Percentiles rank a stretch among this genome's conserved stretches.
Evolutionary conservation across 164 flowering plant genomes (phyloP).

Genomic region (grape (Vitis vinifera)): DNA sequence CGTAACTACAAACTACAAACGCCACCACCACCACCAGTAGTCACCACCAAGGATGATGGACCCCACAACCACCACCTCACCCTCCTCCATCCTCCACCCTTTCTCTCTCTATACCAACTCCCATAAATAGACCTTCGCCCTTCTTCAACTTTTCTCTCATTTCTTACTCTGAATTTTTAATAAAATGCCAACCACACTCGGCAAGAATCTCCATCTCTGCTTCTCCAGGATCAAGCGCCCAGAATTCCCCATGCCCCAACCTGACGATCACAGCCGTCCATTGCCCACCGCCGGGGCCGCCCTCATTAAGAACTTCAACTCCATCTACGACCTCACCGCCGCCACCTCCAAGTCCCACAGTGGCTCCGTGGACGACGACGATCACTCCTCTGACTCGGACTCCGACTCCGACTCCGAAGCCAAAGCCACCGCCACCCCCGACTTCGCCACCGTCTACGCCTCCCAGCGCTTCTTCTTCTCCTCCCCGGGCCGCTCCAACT

Average conservation of each 20-base stretch:
- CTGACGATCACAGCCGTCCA: slow-evolving; percentile 19
- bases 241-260: slow-evolving; percentile 7
- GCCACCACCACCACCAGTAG: too few species aligned
- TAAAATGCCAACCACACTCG: slow-evolving; percentile 25
- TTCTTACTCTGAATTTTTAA: background rate
- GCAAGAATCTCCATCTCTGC: slow-evolving; percentile 43
- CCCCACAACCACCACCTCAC: background rate
- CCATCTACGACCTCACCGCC: slow-evolving; percentile 31
- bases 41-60: background rate
- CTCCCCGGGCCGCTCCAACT: slow-evolving; percentile 67
- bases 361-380: slow-evolving; percentile 1
- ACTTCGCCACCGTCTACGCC: slow-evolving; percentile 49
- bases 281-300: slow-evolving; percentile 4
- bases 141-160: background rate
- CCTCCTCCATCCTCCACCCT: background rate
- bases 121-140: background rate
- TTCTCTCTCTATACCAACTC: slow-evolving; percentile 1
- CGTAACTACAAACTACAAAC: background rate
- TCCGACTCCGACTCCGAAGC: slow-evolving; percentile 16
- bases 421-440: slow-evolving; percentile 19
- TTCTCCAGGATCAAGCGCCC: slow-evolving; percentile 43
- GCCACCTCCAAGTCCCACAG: slow-evolving; percentile 3
- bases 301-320: slow-evolving; percentile 23
- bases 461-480: slow-evolving; percentile 73
- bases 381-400: slow-evolving; percentile 9